Percentiles rank a stretch among this genome's conserved stretches.
These are phyloP conservation scores for Pelargonium myrrhifolium DNA, from an alignment of 441 rosid genomes.

Conservation along the genomic window DNA sequence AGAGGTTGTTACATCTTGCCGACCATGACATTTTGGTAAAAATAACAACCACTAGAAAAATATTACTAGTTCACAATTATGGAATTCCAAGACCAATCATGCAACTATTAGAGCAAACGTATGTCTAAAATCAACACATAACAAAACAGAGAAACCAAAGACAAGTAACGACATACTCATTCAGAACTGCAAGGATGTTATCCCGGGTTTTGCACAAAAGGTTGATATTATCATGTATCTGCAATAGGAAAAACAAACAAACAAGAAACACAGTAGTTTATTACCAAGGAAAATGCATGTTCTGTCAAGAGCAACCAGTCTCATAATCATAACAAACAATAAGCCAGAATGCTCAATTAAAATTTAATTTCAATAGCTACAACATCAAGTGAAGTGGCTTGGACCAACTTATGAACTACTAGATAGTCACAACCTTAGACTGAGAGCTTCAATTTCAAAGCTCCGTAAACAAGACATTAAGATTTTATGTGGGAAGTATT, in stretches of 20 bases:
- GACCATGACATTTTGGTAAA: too few species aligned
- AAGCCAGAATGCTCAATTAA: neutral
- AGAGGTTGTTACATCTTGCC: too few species aligned
- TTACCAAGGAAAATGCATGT: too few species aligned
- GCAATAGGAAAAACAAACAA: constrained; percentile 22
- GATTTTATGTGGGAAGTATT: neutral
- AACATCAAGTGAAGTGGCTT: neutral
- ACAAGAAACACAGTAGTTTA: neutral
- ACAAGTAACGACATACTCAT: constrained; percentile 46
- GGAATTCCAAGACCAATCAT: too few species aligned
- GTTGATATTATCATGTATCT: constrained; percentile 62
- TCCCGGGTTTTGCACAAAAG: constrained; percentile 66
- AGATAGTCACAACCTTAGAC: neutral
- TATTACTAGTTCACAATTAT: too few species aligned
- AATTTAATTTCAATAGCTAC: neutral
- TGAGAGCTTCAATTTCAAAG: neutral
- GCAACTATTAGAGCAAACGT: neutral
- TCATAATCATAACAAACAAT: too few species aligned
- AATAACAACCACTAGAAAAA: too few species aligned
- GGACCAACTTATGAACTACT: neutral
- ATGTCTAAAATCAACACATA: neutral
- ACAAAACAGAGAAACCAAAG: constrained; percentile 2
- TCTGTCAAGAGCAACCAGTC: too few species aligned
- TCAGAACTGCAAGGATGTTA: constrained; percentile 61
- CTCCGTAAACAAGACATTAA: neutral